phyloP scores from a whole-genome alignment of 805 yeast species.

The Pichia gijzeniarum region DNA sequence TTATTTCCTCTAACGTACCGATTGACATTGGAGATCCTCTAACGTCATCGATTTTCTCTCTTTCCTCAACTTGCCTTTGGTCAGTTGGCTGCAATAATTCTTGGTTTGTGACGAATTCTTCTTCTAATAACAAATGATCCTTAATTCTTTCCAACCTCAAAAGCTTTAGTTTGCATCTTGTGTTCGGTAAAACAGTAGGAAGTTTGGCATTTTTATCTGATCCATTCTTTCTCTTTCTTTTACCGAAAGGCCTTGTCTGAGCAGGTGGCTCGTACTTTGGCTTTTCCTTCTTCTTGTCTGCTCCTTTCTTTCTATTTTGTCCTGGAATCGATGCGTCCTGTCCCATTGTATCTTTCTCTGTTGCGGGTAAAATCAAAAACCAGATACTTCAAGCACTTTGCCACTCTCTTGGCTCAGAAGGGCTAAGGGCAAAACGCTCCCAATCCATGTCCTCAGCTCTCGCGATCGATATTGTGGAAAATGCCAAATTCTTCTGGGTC shows the following conservation, averaged over 20 bases:
- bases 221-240: slow-evolving; percentile 81
- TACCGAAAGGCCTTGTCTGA: slow-evolving; percentile 78
- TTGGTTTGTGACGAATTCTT: slow-evolving; percentile 91
- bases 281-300: slow-evolving; percentile 60
- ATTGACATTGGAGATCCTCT: slow-evolving; percentile 96
- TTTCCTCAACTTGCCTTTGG: slow-evolving; percentile 92
- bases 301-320: slow-evolving; percentile 29
- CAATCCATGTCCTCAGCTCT: too few species aligned
- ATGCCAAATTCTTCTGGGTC: too few species aligned
- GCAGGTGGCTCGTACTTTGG: slow-evolving; percentile 99
- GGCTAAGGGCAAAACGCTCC: too few species aligned
- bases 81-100: slow-evolving; percentile 94
- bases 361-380: too few species aligned
- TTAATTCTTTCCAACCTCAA: slow-evolving; percentile 93
- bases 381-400: neutral
- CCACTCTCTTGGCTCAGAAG: neutral
- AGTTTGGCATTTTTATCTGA: slow-evolving; percentile 68
- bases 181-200: slow-evolving; percentile 85
- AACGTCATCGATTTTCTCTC: slow-evolving; percentile 89
- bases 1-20: slow-evolving; percentile 93
- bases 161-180: slow-evolving; percentile 87
- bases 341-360: slow-evolving; percentile 23
- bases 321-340: slow-evolving; percentile 32
- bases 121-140: slow-evolving; percentile 91
- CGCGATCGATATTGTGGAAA: too few species aligned